Evolutionary conservation across 805 yeast species (phyloP), one percentile per base, ranked within the genome.

Genomic region (Teunomyces barrocoloradensis): DNA sequence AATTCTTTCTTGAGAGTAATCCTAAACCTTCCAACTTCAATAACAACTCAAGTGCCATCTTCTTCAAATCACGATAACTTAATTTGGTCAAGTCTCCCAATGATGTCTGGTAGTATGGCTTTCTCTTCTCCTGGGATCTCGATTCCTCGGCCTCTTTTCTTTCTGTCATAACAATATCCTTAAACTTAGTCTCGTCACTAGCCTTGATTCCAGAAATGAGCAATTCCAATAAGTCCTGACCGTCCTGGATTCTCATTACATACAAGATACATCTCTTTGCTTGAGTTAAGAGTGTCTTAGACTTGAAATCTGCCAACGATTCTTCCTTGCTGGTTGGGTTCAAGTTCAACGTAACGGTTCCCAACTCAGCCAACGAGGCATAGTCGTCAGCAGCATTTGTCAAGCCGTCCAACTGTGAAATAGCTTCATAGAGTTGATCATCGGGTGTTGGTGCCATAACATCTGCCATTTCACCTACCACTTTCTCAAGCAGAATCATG

Each of bases 231-330:
- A 92, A 73, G 52, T 82, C 84, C 1, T 78, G 71, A 21, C 83
- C 83, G 11, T 80, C 79, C 69, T 94, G 97, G 5, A 94, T 87
- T 53, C 90, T 82, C 52, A 91, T 81, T 58, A 92, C 81, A 59
- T 89, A 89, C 12, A 86, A 68, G n/a, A 91, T 69, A 54, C 90
- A 85, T 52, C 96, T 73, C 63, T 92, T 92, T 0, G 87, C 89
- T 59, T 89, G 90, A 45, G 89, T 77, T 57, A 85, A 71, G 27
- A 88, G 66, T 5, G 85, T 70, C 44, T 78, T 78, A 33, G 77
- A 65, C 57, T 82, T 84, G 1, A 82, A 77, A 44, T 85, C 88
- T 5, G 72, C 72, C 17, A 75, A 55, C 5, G 77, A 69, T 20
- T 69, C 73, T 43, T 77, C 75, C 51, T 72, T 72, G 0, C 77